These are phyloP conservation scores for Ottelia alismoides DNA, from an alignment of 106 monocot genomes.

Conservation along the genomic window DNA sequence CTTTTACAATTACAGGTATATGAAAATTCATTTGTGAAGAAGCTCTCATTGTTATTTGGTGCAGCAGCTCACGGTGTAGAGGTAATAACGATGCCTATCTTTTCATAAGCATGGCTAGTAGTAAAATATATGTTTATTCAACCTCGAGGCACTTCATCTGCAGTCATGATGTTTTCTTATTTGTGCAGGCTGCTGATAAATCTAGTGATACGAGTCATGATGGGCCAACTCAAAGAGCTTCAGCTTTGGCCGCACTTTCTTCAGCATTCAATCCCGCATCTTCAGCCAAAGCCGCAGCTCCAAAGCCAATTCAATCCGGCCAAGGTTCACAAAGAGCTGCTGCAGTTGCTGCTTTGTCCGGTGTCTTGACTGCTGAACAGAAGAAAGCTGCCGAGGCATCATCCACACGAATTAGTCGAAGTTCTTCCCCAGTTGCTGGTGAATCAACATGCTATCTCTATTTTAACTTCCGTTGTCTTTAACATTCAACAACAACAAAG, in stretches of 20 bases:
- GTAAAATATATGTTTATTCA: too few species aligned
- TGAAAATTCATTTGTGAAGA: slow-evolving; percentile 70
- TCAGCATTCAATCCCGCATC: slow-evolving; percentile 69
- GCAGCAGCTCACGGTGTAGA: slow-evolving; percentile 24
- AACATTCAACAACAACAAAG: too few species aligned
- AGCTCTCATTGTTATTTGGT: slow-evolving; percentile 41
- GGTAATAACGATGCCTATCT: slow-evolving; percentile 11
- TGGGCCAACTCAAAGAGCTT: slow-evolving; percentile 48
- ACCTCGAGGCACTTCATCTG: too few species aligned
- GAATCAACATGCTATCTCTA: not conserved
- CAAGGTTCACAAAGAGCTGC: slow-evolving; percentile 75
- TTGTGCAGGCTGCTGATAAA: slow-evolving; percentile 29
- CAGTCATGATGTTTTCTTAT: too few species aligned
- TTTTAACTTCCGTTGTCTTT: too few species aligned
- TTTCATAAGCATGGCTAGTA: too few species aligned
- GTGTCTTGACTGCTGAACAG: slow-evolving; percentile 74
- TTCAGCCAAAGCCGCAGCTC: slow-evolving; percentile 13
- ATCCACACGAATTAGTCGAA: slow-evolving; percentile 14
- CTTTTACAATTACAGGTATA: slow-evolving; percentile 24
- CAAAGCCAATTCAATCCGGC: slow-evolving; percentile 28
- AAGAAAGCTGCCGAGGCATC: slow-evolving; percentile 30
- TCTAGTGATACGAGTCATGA: slow-evolving; percentile 20
- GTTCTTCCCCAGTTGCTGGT: slow-evolving; percentile 37
- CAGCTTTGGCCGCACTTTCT: slow-evolving; percentile 45
- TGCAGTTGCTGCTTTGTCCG: slow-evolving; percentile 73